Evolutionary conservation across 2,329 filamentous ascomycete species (phyloP), one percentile per base, ranked within the genome.

Genomic region (Fusarium citri): DNA sequence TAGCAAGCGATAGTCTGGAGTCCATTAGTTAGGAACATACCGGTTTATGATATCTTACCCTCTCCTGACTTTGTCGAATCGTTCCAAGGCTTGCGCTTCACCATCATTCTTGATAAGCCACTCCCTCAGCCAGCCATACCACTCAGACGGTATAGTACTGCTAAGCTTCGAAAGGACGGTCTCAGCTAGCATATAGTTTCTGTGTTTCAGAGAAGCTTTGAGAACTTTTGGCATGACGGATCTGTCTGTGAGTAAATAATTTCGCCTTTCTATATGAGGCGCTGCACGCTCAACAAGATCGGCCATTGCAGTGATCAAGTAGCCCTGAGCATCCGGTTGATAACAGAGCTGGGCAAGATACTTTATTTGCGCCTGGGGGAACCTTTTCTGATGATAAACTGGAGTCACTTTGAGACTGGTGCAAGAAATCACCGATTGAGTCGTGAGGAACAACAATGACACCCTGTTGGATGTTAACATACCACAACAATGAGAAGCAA

Each of bases 361-460:
- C 6, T 46, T 22, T 14, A 74, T 48, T 28, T 62, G 64, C 5
- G 30, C 10, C 37, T 59, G 18, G 9, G 53, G 30, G 16, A 34
- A n/a, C n/a, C n/a, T n/a, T n/a, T n/a, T n/a, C n/a, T n/a, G n/a
- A n/a, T n/a, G n/a, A n/a, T n/a, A n/a, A n/a, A n/a, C n/a, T n/a
- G n/a, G n/a, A n/a, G n/a, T n/a, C n/a, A 15, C n/a, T 16, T 16
- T 49, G 28, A 8, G n/a, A 14, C 30, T 42, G 22, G 5, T 40
- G 20, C 7, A 76, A 66, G 18, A 72, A 70, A 8, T 34, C 34
- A 16, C 25, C 4, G 6, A 75, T 16, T 6, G 60, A 69, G 20
- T 72, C 64, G 8, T 60, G 59, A 42, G 72, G 70, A 12, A 69
- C 68, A 11, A 74, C 64, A 22, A 42, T 62, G 6, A 75, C 50